A percentile compares a stretch with the other conserved stretches of the same genome.
Conservation (phyloP, 1,139 yeast species). For the Nakaseomyces bracarensis region DNA sequence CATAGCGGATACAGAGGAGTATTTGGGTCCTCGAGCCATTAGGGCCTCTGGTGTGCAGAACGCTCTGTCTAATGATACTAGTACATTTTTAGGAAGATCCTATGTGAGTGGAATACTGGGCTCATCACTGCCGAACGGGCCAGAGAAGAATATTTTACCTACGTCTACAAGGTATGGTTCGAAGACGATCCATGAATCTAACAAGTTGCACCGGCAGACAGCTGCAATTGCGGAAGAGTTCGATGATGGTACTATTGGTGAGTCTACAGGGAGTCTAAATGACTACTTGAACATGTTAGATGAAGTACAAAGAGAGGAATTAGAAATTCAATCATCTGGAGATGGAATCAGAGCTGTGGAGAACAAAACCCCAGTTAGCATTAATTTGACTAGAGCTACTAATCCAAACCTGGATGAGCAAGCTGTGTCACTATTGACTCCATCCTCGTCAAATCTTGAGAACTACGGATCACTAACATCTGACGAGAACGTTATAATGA, state of each 20-base stretch:
- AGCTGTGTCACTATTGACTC: neutral
- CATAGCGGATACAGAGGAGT: slow-evolving; percentile 5
- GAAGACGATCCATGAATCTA: slow-evolving; percentile 26
- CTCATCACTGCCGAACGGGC: slow-evolving; percentile 15
- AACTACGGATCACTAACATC: slow-evolving; percentile 2
- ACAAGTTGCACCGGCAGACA: slow-evolving; percentile 31
- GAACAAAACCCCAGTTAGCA: slow-evolving; percentile 5
- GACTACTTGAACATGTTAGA: slow-evolving; percentile 10
- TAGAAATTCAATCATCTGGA: slow-evolving; percentile 1
- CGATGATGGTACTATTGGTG: slow-evolving; percentile 16
- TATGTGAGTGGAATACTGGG: slow-evolving; percentile 30
- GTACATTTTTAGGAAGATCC: slow-evolving; percentile 31
- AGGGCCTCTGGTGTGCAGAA: slow-evolving; percentile 7
- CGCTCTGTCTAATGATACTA: slow-evolving; percentile 6
- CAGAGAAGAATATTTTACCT: slow-evolving; percentile 12
- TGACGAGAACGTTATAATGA: slow-evolving; percentile 2
- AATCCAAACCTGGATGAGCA: slow-evolving; percentile 6
- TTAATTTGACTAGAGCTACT: slow-evolving; percentile 4
- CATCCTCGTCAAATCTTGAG: slow-evolving; percentile 1
- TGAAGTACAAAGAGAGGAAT: slow-evolving; percentile 8
- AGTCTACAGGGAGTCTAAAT: slow-evolving; percentile 11
- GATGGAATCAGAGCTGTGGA: neutral
- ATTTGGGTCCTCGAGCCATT: slow-evolving; percentile 1
- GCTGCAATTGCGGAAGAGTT: slow-evolving; percentile 32
- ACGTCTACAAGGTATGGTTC: slow-evolving; percentile 11